Percentiles rank a stretch among this genome's conserved stretches.
Evolutionary conservation across 2,329 filamentous ascomycete species (phyloP).

Genomic region (Aureobasidium namibiae): DNA sequence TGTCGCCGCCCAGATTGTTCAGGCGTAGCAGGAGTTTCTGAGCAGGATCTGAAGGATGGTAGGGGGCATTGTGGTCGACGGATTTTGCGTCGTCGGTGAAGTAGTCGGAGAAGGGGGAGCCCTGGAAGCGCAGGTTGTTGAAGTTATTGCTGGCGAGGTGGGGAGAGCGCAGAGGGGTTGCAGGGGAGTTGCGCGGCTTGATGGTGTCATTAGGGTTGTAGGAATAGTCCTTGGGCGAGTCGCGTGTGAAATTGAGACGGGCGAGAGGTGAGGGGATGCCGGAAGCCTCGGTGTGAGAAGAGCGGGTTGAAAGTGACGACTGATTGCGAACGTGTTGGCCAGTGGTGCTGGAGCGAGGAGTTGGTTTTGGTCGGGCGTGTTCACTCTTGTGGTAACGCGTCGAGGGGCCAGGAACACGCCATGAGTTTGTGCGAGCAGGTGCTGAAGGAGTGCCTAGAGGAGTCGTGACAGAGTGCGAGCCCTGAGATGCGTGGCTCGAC

Average conservation of each 20-base stretch:
- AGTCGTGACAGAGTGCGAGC: constrained; percentile 8
- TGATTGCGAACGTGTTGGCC: background rate
- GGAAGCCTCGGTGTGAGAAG: constrained; percentile 3
- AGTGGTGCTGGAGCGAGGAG: background rate
- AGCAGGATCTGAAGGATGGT: constrained; percentile 20
- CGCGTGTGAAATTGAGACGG: constrained; percentile 12
- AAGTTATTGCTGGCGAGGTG: constrained; percentile 3
- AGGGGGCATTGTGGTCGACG: constrained; percentile 15
- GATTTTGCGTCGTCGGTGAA: constrained; percentile 30
- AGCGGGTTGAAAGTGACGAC: constrained; percentile 7
- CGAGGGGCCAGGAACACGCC: constrained; percentile 27
- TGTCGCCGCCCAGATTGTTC: constrained; percentile 27
- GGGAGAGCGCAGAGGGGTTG: constrained; percentile 16
- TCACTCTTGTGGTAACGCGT: constrained; percentile 24
- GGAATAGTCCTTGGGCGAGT: constrained; percentile 9
- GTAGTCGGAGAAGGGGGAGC: constrained; percentile 35
- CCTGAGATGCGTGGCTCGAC: background rate
- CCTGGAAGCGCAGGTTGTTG: constrained; percentile 18
- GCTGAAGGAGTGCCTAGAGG: background rate
- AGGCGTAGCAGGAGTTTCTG: constrained; percentile 30
- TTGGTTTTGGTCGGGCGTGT: constrained; percentile 13
- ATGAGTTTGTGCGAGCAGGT: constrained; percentile 16
- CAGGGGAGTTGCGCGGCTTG: constrained; percentile 13
- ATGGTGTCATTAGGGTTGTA: constrained; percentile 7
- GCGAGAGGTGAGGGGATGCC: constrained; percentile 11